Evolutionary conservation across 75 land plant species (phyloP), one percentile per base, ranked within the genome.

Genomic region (Pinus tabuliformis): DNA sequence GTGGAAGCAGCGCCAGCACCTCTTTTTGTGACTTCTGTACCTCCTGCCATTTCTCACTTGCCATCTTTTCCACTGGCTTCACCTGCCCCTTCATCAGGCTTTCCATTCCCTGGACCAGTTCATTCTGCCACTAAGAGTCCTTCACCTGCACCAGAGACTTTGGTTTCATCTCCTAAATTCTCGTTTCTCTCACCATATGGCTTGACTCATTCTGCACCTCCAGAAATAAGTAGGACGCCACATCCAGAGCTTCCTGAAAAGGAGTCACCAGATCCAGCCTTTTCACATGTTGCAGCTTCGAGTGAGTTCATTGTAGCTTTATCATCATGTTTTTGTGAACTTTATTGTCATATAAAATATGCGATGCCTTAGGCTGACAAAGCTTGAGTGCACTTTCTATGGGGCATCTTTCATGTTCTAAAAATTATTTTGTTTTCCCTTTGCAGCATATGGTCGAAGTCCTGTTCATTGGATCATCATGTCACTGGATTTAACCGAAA

Each of bases 1-100:
- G 28, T 61, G 20, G n/a, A 78, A 77, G 83, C 85, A 70, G 77
- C 82, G 39, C 76, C 86, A n/a, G 20, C 62, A 3, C 83, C 88
- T 57, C 63, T 74, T 70, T 70, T 71, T 45, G 21, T 14, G 21
- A 17, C 70, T 63, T 7, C 58, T 17, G 42, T 59, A 24, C 68
- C 59, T 58, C n/a, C 39, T 56, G 37, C 79, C 54, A 7, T 45
- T 17, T 14, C 33, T 61, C 52, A 39, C 24, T 42, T 28, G 26
- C 64, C 30, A 11, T 18, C 72, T n/a, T 39, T 18, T 68, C 12
- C 72, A 18, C 42, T n/a, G 22, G 52, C 54, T 68, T 68, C 72
- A 68, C 72, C 72, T 39, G 49, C 72, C 11, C 54, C 54, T 49
- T 49, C 54, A 49, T 49, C 54, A 49, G 54, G 54, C 11, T 49